Evolutionary conservation across 2,329 filamentous ascomycete species (phyloP).

Genomic region (Colletotrichum noveboracense): DNA sequence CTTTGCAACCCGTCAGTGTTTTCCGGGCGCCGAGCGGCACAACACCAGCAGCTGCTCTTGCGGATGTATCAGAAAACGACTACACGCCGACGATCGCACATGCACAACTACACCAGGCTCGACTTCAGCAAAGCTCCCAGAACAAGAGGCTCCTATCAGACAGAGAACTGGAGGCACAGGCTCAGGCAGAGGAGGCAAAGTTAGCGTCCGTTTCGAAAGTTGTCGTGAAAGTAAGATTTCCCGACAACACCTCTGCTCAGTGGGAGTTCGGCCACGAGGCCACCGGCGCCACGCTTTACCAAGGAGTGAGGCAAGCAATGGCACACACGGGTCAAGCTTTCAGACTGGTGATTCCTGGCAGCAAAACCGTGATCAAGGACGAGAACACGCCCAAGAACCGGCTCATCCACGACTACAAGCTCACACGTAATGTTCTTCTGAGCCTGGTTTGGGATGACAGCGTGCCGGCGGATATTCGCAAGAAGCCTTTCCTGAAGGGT

Average conservation of each 20-base stretch:
- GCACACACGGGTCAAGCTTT: slow-evolving; percentile 70
- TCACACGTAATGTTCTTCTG: slow-evolving; percentile 74
- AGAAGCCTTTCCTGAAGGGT: slow-evolving; percentile 62
- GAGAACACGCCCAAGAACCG: slow-evolving; percentile 50
- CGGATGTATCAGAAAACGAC: slow-evolving; percentile 72
- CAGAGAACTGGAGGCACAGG: slow-evolving; percentile 76
- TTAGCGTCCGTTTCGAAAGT: slow-evolving; percentile 72
- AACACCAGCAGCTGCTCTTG: slow-evolving; percentile 77
- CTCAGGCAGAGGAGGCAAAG: slow-evolving; percentile 67
- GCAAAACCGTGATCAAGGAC: slow-evolving; percentile 54
- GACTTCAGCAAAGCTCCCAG: slow-evolving; percentile 64
- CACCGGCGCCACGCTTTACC: slow-evolving; percentile 75
- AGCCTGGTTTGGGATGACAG: slow-evolving; percentile 77
- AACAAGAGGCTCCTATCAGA: slow-evolving; percentile 85
- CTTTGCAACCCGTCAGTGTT: slow-evolving; percentile 65
- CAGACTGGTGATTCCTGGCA: slow-evolving; percentile 68
- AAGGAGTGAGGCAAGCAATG: slow-evolving; percentile 76
- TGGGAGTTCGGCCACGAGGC: slow-evolving; percentile 72
- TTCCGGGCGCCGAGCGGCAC: slow-evolving; percentile 78
- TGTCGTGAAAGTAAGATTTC: slow-evolving; percentile 82
- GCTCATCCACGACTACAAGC: slow-evolving; percentile 75
- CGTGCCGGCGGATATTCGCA: slow-evolving; percentile 61
- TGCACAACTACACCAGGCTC: slow-evolving; percentile 75
- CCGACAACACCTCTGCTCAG: slow-evolving; percentile 81
- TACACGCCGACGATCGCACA: slow-evolving; percentile 79